These are phyloP conservation scores for Bruguiera sexangula DNA, from an alignment of 345 rosid species.

Conservation along the genomic window DNA sequence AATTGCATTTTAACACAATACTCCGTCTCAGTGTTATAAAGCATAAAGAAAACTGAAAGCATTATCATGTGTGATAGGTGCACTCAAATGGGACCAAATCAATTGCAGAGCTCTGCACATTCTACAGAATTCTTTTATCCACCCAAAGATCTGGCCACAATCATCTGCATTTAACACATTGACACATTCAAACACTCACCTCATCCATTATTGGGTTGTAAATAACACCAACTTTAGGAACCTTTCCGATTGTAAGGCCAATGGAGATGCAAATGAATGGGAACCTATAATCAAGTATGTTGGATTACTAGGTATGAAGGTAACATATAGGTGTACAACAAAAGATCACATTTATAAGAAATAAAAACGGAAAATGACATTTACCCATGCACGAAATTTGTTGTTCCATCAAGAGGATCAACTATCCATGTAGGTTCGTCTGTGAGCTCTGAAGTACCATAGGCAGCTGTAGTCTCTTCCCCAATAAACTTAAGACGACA, in stretches of 20 bases:
- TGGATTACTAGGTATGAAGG: slow-evolving; percentile 1
- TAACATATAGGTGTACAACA: not conserved
- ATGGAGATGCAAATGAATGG: slow-evolving; percentile 90
- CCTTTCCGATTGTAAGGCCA: slow-evolving; percentile 83
- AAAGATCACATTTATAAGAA: slow-evolving; percentile 9
- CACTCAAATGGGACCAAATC: not conserved
- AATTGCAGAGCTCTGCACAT: not conserved
- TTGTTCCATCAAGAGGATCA: slow-evolving; percentile 99
- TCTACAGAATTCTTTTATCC: not conserved
- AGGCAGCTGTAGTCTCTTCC: slow-evolving; percentile 93
- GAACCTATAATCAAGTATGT: slow-evolving; percentile 43
- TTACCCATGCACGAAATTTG: slow-evolving; percentile 97
- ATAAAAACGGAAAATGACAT: not conserved
- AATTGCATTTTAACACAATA: too few relatives aligned
- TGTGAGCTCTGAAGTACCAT: slow-evolving; percentile 67
- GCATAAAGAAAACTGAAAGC: not conserved
- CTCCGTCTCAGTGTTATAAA: not conserved
- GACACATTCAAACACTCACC: slow-evolving; percentile 41
- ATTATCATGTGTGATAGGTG: not conserved
- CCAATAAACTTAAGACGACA: slow-evolving; percentile 65
- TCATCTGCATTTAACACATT: not conserved
- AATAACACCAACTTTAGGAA: slow-evolving; percentile 85
- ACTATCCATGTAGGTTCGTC: slow-evolving; percentile 98
- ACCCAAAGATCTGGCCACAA: not conserved
- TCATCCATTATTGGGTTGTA: slow-evolving; percentile 90